Base-by-base conservation (phyloP, 805 yeast species). In the Nakazawaea ambrosiae region DNA sequence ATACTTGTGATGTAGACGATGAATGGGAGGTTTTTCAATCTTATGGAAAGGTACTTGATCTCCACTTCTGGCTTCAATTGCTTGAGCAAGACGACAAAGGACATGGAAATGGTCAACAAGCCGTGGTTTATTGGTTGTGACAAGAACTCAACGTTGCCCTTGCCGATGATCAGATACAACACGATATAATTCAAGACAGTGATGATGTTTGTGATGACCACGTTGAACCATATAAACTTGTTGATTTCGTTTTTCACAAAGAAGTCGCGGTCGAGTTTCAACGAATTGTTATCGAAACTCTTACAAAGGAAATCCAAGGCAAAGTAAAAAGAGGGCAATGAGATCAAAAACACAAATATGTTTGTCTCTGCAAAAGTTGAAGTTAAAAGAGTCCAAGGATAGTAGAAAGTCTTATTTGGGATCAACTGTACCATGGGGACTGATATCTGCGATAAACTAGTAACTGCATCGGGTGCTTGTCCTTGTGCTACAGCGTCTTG, bases 11-110 rank as follows among this genome's bases (percentile, higher is more conserved):
- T 30, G 26, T 66, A 48, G 1, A 62, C 33, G 3, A 69, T 43
- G 43, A 80, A 74, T 19, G 90, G 87, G 24, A 80, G 49, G 38
- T 79, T 78, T 52, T 80, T 78, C 36, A 78, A 68, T 48, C 88
- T 66, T 41, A 69, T 60, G 36, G 65, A 63, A 48, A 73, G 68
- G 22, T 73, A 51, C 27, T 65, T 65, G 30, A 73, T 60, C 46
- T 69, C 71, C 51, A 71, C 76, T 43, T 75, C 81, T 12, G 81
- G 81, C 24, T 72, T 68, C 44, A 73, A 58, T 48, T 75, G 80
- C 53, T 75, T 75, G 41, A 73, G 61, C 18, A 73, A 78, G 26
- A 75, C 76, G 39, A 73, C 50, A 42, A 74, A 72, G n/a, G 73
- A 73, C 60, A 73, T 63, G 41, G 68, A 55, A 43, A 73, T 65